phyloP scores from a whole-genome alignment of 2,329 filamentous ascomycete species.

The Talaromyces sp. region DNA sequence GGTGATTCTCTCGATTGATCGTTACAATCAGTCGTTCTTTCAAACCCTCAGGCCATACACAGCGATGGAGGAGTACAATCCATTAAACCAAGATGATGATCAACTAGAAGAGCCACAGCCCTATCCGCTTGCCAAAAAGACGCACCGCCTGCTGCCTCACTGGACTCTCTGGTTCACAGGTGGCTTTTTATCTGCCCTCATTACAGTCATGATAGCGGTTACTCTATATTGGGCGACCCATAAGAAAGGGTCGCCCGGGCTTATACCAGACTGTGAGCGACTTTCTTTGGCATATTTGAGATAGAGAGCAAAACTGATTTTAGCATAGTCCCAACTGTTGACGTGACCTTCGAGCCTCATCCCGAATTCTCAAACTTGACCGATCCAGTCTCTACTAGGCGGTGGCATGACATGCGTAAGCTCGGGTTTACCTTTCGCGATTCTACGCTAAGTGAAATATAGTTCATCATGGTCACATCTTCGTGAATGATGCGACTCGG shows the following conservation, averaged over 20 bases:
- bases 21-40: no score
- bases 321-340: conserved; percentile 5
- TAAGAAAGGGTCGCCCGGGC: neutral
- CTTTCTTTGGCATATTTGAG: neutral
- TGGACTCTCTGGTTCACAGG: neutral
- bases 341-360: conserved; percentile 5
- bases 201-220: neutral
- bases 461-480: conserved; percentile 10
- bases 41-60: no score
- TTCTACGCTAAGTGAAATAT: neutral
- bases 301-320: neutral
- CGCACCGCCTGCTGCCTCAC: no score
- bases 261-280: conserved; percentile 1
- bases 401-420: conserved; percentile 9
- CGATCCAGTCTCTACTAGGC: neutral
- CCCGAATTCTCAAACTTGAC: conserved; percentile 13
- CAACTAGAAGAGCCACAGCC: no score
- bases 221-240: neutral
- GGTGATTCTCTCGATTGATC: no score
- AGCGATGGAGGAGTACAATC: no score
- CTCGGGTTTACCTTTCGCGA: neutral
- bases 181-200: neutral
- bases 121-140: no score
- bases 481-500: conserved; percentile 6
- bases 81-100: no score